phyloP scores from a whole-genome alignment of 2,329 filamentous ascomycete species.

The Hypoxylon sp. region DNA sequence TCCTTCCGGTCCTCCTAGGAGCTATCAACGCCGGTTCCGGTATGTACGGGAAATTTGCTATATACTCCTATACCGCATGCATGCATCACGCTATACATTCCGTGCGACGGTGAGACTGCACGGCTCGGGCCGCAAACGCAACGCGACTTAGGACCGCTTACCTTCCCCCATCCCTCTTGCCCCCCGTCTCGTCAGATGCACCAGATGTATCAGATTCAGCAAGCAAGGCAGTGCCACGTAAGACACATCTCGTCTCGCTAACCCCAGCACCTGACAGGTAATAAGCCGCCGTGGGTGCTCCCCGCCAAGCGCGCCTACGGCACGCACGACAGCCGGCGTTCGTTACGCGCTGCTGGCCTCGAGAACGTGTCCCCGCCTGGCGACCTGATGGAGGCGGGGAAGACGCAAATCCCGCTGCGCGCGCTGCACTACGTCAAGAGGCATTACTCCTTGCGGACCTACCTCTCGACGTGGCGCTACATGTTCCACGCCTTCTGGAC shows the following conservation, averaged over 20 bases:
- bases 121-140: constrained; percentile 14
- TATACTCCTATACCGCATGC: too few species aligned
- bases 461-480: constrained; percentile 67
- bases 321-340: constrained; percentile 59
- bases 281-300: constrained; percentile 81
- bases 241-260: constrained; percentile 1
- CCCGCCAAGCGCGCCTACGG: constrained; percentile 76
- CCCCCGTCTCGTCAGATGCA: neutral
- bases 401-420: constrained; percentile 72
- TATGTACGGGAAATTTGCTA: constrained; percentile 51
- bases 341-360: constrained; percentile 58
- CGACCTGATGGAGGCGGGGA: constrained; percentile 61
- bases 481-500: constrained; percentile 75
- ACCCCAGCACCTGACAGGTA: constrained; percentile 63
- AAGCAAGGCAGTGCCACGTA: constrained; percentile 1
- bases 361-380: constrained; percentile 57
- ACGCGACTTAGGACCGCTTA: neutral
- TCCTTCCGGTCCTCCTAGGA: constrained; percentile 80
- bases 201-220: neutral
- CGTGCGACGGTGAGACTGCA: neutral
- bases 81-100: neutral
- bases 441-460: constrained; percentile 64
- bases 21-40: constrained; percentile 74
- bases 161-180: neutral
- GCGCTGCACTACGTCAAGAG: constrained; percentile 77